Percentiles rank a stretch among this genome's conserved stretches.
phyloP scores from a whole-genome alignment of 2,329 filamentous ascomycete species.

The Alternaria dauci region DNA sequence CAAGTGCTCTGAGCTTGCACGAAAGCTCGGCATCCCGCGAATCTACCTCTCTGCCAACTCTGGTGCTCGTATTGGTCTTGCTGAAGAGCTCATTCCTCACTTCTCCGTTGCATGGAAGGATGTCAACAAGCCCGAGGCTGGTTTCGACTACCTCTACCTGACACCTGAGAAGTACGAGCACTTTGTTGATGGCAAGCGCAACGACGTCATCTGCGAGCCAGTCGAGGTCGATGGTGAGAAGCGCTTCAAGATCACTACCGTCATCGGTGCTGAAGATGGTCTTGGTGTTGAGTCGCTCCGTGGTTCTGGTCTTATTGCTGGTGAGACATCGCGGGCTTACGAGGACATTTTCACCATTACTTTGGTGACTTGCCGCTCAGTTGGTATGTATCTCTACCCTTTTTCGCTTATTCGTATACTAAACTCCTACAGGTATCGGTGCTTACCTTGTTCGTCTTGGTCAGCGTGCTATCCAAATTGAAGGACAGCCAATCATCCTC shows the following conservation, averaged over 20 bases:
- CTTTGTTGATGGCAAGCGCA: constrained; percentile 79
- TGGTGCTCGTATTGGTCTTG: constrained; percentile 94
- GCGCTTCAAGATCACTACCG: constrained; percentile 91
- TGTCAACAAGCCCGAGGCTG: constrained; percentile 76
- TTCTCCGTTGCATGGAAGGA: constrained; percentile 99
- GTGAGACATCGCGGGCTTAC: constrained; percentile 95
- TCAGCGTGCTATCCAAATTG: constrained; percentile 97
- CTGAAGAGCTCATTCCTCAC: constrained; percentile 94
- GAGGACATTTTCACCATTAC: constrained; percentile 99
- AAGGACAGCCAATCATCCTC: constrained; percentile 98
- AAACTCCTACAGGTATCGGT: constrained; percentile 76
- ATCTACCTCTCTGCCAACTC: constrained; percentile 99
- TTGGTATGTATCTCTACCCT: constrained; percentile 65
- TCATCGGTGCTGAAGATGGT: constrained; percentile 92
- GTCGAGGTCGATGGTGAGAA: constrained; percentile 86
- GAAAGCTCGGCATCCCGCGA: constrained; percentile 92
- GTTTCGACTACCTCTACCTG: constrained; percentile 97
- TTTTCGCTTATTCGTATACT: constrained; percentile 31
- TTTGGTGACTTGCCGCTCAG: constrained; percentile 95
- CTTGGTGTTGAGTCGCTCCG: constrained; percentile 97
- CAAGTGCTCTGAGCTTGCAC: constrained; percentile 96
- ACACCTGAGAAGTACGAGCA: constrained; percentile 85
- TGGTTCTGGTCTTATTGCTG: constrained; percentile 96
- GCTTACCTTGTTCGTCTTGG: constrained; percentile 98
- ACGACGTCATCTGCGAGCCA: constrained; percentile 86